Conservation (phyloP, 306 rosid genomes). For the Castanea crenata region DNA sequence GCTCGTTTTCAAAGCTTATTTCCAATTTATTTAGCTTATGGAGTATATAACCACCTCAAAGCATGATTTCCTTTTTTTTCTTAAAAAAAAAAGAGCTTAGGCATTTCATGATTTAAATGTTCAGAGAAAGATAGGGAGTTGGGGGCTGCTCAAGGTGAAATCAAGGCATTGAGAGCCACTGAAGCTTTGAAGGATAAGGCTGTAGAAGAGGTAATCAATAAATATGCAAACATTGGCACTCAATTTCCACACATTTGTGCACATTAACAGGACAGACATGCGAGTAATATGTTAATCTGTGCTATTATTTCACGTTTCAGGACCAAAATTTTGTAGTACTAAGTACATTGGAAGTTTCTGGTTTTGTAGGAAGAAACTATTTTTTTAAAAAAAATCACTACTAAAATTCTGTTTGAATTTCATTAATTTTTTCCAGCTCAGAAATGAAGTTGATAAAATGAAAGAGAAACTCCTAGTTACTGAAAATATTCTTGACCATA, state of each 20-base stretch:
- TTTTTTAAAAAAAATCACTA: neutral
- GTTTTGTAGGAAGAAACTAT: neutral
- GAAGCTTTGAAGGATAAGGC: constrained; percentile 82
- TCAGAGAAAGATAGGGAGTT: constrained; percentile 69
- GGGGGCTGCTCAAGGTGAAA: constrained; percentile 54
- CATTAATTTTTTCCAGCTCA: constrained; percentile 49
- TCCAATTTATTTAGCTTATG: too few relatives aligned
- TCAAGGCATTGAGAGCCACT: constrained; percentile 67
- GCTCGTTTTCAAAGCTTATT: too few relatives aligned
- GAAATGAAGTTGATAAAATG: constrained; percentile 44
- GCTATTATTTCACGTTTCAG: neutral
- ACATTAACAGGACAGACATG: neutral
- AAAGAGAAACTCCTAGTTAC: constrained; percentile 48
- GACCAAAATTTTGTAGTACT: neutral
- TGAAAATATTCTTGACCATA: constrained; percentile 61
- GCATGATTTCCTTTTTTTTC: too few relatives aligned
- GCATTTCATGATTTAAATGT: constrained; percentile 2
- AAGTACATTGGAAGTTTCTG: neutral
- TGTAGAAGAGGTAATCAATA: constrained; percentile 64
- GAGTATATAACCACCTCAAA: too few relatives aligned
- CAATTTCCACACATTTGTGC: neutral
- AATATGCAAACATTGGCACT: neutral
- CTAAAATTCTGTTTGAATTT: neutral
- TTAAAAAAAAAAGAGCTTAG: neutral
- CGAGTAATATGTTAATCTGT: neutral